Conservation (phyloP, 495 filamentous ascomycete species). For the Cercophora sp. region DNA sequence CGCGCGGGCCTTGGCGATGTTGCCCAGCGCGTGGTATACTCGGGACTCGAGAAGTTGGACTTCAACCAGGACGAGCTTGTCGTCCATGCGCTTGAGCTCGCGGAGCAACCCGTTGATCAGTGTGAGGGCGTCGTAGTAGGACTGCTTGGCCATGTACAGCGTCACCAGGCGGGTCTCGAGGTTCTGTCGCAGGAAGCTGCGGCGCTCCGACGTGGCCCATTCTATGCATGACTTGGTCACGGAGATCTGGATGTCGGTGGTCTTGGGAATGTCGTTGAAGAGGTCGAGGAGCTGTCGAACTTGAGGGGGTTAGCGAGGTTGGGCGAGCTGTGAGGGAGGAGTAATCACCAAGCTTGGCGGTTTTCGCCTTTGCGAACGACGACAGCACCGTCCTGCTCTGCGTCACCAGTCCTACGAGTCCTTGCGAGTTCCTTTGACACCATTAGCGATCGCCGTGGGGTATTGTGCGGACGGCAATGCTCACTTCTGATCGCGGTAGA, state of each 20-base stretch:
- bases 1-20: constrained; percentile 92
- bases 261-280: constrained; percentile 88
- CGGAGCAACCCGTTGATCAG: constrained; percentile 93
- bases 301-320: constrained; percentile 31
- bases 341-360: constrained; percentile 85
- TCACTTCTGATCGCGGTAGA: constrained; percentile 84
- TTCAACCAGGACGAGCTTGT: constrained; percentile 98
- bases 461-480: constrained; percentile 5
- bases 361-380: constrained; percentile 97
- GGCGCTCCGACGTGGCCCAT: constrained; percentile 90
- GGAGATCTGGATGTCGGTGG: constrained; percentile 83
- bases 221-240: constrained; percentile 98
- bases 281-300: constrained; percentile 96
- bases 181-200: constrained; percentile 94
- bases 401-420: constrained; percentile 87
- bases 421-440: constrained; percentile 61
- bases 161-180: constrained; percentile 92
- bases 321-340: background rate
- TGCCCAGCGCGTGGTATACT: constrained; percentile 95
- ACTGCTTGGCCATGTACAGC: constrained; percentile 92
- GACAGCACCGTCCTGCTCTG: constrained; percentile 87
- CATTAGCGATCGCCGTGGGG: background rate
- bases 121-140: constrained; percentile 93
- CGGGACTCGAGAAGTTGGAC: constrained; percentile 95
- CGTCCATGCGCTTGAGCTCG: constrained; percentile 95